phyloP scores from a whole-genome alignment of 495 filamentous ascomycete genomes.

The Hypoxylon cercidicola region DNA sequence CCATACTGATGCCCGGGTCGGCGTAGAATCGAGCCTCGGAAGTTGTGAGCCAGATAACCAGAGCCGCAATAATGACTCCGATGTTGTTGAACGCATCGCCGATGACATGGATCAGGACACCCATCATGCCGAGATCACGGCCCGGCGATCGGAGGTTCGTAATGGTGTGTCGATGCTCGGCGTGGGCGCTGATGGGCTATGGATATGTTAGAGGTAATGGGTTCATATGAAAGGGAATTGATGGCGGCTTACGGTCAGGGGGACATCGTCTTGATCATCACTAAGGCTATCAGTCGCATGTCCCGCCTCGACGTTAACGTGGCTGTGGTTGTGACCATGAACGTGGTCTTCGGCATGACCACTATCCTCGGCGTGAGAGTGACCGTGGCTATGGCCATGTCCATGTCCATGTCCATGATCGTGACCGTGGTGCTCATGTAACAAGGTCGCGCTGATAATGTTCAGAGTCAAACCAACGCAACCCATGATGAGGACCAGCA shows the following conservation, averaged over 20 bases:
- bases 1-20: constrained; percentile 83
- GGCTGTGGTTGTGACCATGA: constrained; percentile 54
- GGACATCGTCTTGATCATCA: constrained; percentile 57
- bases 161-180: constrained; percentile 62
- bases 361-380: constrained; percentile 48
- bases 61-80: constrained; percentile 86
- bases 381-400: constrained; percentile 40
- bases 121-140: constrained; percentile 88
- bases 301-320: constrained; percentile 71
- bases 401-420: constrained; percentile 39
- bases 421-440: constrained; percentile 70
- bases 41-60: constrained; percentile 81
- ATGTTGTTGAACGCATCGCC: constrained; percentile 94
- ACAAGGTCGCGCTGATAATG: constrained; percentile 79
- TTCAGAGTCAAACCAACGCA: constrained; percentile 84
- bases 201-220: constrained; percentile 63
- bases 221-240: constrained; percentile 48
- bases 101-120: constrained; percentile 89
- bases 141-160: constrained; percentile 43
- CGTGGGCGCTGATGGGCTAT: constrained; percentile 67
- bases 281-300: constrained; percentile 49
- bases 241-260: constrained; percentile 49
- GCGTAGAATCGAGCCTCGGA: constrained; percentile 70
- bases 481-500: constrained; percentile 82
- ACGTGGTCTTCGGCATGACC: constrained; percentile 43